Base-by-base conservation (phyloP, 2,329 filamentous ascomycete genomes). In the Cercospora sesami region DNA sequence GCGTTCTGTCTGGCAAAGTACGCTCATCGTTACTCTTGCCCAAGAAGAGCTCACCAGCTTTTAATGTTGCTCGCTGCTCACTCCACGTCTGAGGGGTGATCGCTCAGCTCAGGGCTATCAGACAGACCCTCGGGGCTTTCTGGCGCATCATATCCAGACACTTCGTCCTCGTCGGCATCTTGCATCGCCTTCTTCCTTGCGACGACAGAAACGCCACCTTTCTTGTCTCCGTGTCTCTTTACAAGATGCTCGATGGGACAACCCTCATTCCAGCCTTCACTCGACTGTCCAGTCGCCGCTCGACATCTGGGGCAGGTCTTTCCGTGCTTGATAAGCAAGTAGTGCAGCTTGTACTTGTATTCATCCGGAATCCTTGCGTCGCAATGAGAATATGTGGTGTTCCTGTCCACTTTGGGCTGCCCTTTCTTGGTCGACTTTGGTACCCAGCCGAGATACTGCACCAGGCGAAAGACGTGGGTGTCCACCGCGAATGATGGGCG, bases 131-230 rank as follows among this genome's bases (percentile, higher is more conserved):
- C 33, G 6, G 51, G 31, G 16, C 69, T 73, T 39, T 74, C 76
- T 12, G 95, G 75, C 83, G 95, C 66, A 91, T 92, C 4, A 95
- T 95, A 82, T 89, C 91, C 5, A 88, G 87, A 30, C 86, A 88
- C 76, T 84, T 96, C 65, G 91, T 95, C 80, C 94, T 95, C 69
- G 84, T 89, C 6, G 85, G 90, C 67, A 94, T 91, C 4, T 93
- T 94, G 78, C 90, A 91, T 5, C 84, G 86, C 23, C 81, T 85
- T 23, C 73, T 73, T 75, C 55, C 72, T 71, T 42, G 72, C 72
- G 55, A 63, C 71, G 31, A 70, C 70, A n/a, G 72, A 75, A 2
- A 69, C 70, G 48, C 76, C 79, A 45, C 78, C 82, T 73, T 86
- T 86, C 72, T 84, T 84, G 67, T 80, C 83, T 7, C 86, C 87